Evolutionary conservation across 441 rosid genomes (phyloP), one percentile per base, ranked within the genome.

Genomic region (Adansonia madagascariensis): DNA sequence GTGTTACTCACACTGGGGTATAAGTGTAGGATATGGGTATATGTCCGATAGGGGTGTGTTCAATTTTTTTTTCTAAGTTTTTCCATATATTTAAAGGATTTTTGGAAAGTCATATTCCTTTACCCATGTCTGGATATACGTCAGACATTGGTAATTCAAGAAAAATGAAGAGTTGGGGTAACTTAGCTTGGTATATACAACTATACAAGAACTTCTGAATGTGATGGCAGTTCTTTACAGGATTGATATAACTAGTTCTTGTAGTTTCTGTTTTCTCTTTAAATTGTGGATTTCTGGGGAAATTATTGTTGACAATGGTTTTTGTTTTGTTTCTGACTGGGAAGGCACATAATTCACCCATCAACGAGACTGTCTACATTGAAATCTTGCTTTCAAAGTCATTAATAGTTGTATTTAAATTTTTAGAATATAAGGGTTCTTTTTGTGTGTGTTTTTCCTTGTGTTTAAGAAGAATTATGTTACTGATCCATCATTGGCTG

Each of bases 381-480:
- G 3, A 68, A 46, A 46, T 68, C 17, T 46, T 49, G 0, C 35
- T 49, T 68, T 10, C 1, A 15, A 20, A 47, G 17, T 6, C 43
- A 47, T 47, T 47, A 47, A 8, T 47, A 47, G 52, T 47, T 47
- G 11, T 1, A 6, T 68, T 47, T 63, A 35, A 31, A 14, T 12
- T 5, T 63, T 63, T 63, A 63, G 67, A 63, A 63, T 14, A 41
- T 41, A 65, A 9, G 2, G 20, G 20, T 14, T 14, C 35, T 35
- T 39, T 71, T 1, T 53, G 12, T 14, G 22, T 12, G 14, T 6
- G 14, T 31, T 31, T 47, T 52, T 24, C 41, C 35, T n/a, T 39
- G 24, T 55, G 31, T 53, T 56, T 39, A 53, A 43, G 52, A 46
- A 71, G 72, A 41, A 27, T 63, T 41, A 17, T 53, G 20, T 77